phyloP scores from a whole-genome alignment of 306 rosid species.

The Benincasa hispida region DNA sequence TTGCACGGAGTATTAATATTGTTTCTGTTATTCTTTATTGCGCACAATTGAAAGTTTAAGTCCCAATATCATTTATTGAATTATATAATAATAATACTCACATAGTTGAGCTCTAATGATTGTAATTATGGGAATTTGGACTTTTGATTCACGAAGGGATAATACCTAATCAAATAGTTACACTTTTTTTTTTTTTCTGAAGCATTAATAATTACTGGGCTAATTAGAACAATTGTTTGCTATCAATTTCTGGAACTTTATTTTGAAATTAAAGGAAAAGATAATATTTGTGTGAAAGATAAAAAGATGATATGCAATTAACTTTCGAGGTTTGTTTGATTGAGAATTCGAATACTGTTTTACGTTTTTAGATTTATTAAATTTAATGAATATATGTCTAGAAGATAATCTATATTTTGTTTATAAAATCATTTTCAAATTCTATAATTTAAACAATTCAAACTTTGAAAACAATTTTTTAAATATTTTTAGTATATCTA shows the following conservation, averaged over 20 bases:
- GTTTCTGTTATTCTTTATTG: background rate
- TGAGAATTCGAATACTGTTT: too few species aligned
- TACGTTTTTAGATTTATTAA: too few species aligned
- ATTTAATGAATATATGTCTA: too few species aligned
- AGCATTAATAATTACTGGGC: too few species aligned
- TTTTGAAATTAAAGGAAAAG: background rate
- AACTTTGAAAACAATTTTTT: too few species aligned
- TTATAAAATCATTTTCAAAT: too few species aligned
- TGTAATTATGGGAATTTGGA: background rate
- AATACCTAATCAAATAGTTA: background rate
- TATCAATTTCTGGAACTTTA: background rate
- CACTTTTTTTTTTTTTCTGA: background rate
- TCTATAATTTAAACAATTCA: too few species aligned
- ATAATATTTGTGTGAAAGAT: background rate
- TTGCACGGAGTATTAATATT: too few species aligned
- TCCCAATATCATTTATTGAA: background rate
- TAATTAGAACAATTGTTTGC: background rate
- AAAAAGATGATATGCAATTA: too few species aligned
- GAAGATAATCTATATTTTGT: too few species aligned
- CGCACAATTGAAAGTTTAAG: background rate
- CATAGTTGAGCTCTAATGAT: slow-evolving; percentile 3
- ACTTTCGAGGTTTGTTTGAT: too few species aligned
- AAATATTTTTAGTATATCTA: too few species aligned
- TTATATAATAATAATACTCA: background rate
- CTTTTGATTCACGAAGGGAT: background rate